Conservation (phyloP, 306 rosid genomes). For the Cucurbita ficifolia region DNA sequence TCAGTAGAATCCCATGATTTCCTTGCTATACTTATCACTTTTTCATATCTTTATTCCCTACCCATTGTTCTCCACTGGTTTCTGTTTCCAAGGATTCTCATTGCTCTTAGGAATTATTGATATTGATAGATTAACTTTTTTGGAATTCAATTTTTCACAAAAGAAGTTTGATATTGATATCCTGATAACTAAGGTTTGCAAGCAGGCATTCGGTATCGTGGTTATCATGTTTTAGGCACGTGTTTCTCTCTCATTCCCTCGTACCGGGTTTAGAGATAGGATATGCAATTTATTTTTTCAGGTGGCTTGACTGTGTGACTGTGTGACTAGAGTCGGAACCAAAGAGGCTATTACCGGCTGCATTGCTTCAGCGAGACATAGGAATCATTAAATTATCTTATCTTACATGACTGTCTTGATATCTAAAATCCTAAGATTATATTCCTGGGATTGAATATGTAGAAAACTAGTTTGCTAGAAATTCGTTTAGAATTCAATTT, state of each 20-base stretch:
- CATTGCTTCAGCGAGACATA: background rate
- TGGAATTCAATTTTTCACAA: background rate
- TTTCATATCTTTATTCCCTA: background rate
- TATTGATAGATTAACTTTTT: no score
- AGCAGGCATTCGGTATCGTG: background rate
- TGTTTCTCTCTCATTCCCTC: background rate
- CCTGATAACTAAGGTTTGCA: background rate
- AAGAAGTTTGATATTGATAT: background rate
- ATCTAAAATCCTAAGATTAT: background rate
- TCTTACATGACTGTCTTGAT: background rate
- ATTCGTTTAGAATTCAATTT: background rate
- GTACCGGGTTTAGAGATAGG: background rate
- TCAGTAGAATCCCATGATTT: slow-evolving; percentile 16
- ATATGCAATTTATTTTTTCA: background rate
- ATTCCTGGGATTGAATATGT: background rate
- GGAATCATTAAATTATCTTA: background rate
- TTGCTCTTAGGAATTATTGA: background rate
- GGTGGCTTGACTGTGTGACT: background rate
- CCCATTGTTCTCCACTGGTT: background rate
- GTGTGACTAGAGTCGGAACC: background rate
- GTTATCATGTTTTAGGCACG: background rate
- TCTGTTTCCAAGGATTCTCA: background rate
- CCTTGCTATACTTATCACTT: background rate
- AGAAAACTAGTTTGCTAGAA: background rate
- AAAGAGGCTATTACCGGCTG: background rate